Percentiles rank a stretch among this genome's conserved stretches.
These are phyloP conservation scores for Jacaranda copaia DNA, from an alignment of 257 asterid species.

Conservation along the genomic window DNA sequence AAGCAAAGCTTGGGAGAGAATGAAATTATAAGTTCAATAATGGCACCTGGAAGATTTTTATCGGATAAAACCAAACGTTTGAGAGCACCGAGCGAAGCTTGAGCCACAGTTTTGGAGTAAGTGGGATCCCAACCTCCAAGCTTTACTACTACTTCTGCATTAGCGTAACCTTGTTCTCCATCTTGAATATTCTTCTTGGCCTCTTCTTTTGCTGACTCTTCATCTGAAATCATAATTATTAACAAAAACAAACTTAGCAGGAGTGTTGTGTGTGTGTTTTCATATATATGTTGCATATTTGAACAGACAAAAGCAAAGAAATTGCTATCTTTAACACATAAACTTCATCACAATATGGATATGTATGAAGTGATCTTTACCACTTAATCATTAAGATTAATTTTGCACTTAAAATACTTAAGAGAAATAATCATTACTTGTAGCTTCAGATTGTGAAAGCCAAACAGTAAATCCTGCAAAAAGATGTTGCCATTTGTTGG, in stretches of 20 bases:
- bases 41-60: conserved; percentile 78
- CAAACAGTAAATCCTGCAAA: conserved; percentile 88
- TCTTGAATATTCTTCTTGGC: conserved; percentile 60
- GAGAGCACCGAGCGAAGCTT: conserved; percentile 85
- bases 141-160: conserved; percentile 88
- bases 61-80: conserved; percentile 77
- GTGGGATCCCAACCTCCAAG: conserved; percentile 77
- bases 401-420: neutral
- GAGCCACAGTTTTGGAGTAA: conserved; percentile 77
- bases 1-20: neutral
- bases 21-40: neutral
- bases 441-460: conserved; percentile 83
- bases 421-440: conserved; percentile 53
- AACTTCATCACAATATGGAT: too few species aligned
- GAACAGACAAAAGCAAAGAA: too few species aligned
- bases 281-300: too few species aligned
- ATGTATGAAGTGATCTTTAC: too few species aligned
- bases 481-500: conserved; percentile 80
- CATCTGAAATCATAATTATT: conserved; percentile 55
- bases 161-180: conserved; percentile 61
- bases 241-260: neutral
- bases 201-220: conserved; percentile 82
- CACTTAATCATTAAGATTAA: neutral
- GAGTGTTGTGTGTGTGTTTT: neutral
- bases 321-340: too few species aligned